A percentile compares a stretch with the other conserved stretches of the same genome.
Evolutionary conservation across 345 rosid species (phyloP).

Genomic region (Salix dunnii): DNA sequence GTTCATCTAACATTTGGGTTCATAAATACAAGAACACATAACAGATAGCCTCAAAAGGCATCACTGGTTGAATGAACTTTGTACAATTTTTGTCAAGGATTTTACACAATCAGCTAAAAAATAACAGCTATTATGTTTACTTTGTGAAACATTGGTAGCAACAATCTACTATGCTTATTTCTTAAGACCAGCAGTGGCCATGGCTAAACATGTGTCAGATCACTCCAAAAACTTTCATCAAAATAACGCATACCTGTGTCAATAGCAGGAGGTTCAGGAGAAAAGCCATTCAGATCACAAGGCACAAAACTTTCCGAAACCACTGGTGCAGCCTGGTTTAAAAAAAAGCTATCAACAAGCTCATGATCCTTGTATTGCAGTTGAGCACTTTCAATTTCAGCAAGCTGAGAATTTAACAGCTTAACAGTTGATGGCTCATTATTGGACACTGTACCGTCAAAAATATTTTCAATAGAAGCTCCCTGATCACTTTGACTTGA

Average conservation of each 20-base stretch:
- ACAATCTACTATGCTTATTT: not conserved
- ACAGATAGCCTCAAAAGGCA: constrained; percentile 22
- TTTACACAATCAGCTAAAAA: not conserved
- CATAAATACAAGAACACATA: not conserved
- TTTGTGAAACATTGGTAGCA: not conserved
- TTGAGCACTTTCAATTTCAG: constrained; percentile 16
- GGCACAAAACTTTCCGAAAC: constrained; percentile 15
- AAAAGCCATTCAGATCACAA: constrained; percentile 11
- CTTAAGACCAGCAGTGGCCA: constrained; percentile 8
- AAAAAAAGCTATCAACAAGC: constrained; percentile 25
- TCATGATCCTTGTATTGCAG: constrained; percentile 8
- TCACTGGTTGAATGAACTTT: constrained; percentile 12
- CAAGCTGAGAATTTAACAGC: constrained; percentile 15
- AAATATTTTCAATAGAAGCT: constrained; percentile 13
- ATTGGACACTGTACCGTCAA: constrained; percentile 7
- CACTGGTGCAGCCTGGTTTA: constrained; percentile 13
- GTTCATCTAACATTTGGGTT: not conserved
- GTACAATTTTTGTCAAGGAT: constrained; percentile 16
- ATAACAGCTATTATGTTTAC: not conserved
- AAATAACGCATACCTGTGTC: constrained; percentile 39
- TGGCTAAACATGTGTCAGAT: constrained; percentile 24
- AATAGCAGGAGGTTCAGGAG: constrained; percentile 23
- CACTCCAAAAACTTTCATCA: constrained; percentile 42
- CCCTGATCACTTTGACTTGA: constrained; percentile 23
- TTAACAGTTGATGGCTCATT: constrained; percentile 12